Percentiles rank a stretch among this genome's conserved stretches.
phyloP scores from a whole-genome alignment of 805 yeast species.

The Saccharomycopsis microspora region DNA sequence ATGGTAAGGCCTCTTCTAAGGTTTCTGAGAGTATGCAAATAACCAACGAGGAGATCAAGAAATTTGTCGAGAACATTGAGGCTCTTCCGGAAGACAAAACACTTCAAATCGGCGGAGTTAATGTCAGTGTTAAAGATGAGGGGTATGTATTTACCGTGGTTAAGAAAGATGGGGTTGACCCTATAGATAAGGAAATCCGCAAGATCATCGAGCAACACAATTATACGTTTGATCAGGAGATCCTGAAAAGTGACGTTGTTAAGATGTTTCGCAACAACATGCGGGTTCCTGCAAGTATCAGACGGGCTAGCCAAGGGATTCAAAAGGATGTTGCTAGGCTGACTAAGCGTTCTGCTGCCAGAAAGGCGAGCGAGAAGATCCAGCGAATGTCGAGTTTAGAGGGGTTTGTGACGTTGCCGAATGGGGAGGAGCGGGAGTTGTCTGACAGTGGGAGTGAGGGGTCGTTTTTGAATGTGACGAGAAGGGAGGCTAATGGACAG shows the following conservation, averaged over 20 bases:
- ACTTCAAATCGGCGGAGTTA: neutral
- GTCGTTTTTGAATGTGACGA: too few species aligned
- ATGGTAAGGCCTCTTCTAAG: too few species aligned
- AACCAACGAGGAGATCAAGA: too few species aligned
- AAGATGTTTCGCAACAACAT: constrained; percentile 14
- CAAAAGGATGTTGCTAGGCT: neutral
- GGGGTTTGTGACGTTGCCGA: too few species aligned
- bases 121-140: constrained; percentile 2
- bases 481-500: too few species aligned
- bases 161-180: neutral
- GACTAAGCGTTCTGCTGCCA: neutral
- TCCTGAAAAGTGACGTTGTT: constrained; percentile 9
- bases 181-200: neutral
- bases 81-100: too few species aligned
- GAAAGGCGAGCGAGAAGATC: neutral
- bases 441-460: too few species aligned
- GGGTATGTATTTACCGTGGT: neutral
- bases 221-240: neutral
- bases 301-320: neutral
- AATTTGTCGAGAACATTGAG: too few species aligned
- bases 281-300: constrained; percentile 11
- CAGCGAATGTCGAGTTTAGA: neutral
- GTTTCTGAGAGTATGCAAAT: too few species aligned
- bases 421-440: too few species aligned
- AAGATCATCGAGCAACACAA: neutral